phyloP scores from a whole-genome alignment of 1,139 yeast species.

The Zhuliangozyma parablackwelliae region DNA sequence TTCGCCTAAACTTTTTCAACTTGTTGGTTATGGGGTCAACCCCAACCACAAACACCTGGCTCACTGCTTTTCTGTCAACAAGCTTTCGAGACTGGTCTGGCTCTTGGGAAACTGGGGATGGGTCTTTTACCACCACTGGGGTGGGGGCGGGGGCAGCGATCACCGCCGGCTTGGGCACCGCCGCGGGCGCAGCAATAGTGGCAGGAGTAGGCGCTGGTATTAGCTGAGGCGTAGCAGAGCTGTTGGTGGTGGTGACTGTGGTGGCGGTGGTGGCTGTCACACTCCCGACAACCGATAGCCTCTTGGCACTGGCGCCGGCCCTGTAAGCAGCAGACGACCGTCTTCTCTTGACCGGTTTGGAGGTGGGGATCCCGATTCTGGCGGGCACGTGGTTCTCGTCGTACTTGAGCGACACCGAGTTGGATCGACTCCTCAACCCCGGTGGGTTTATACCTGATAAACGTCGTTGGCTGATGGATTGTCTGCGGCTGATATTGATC shows the following conservation, averaged over 20 bases:
- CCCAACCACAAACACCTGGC: conserved; percentile 24
- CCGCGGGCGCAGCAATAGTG: too few species aligned
- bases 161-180: background rate
- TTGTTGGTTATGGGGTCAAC: conserved; percentile 29
- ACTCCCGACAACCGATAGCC: background rate
- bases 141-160: background rate
- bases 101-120: conserved; percentile 1
- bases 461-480: conserved; percentile 29
- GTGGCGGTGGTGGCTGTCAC: background rate
- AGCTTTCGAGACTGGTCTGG: background rate
- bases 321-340: conserved; percentile 15
- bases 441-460: conserved; percentile 33
- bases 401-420: conserved; percentile 19
- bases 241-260: background rate
- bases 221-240: background rate
- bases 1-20: conserved; percentile 19
- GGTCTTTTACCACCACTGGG: conserved; percentile 2
- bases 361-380: conserved; percentile 34
- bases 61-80: conserved; percentile 4
- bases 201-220: too few species aligned
- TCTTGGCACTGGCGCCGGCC: conserved; percentile 9
- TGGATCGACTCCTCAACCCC: conserved; percentile 24
- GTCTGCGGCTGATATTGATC: conserved; percentile 18
- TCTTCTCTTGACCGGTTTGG: conserved; percentile 28
- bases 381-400: conserved; percentile 22